Percentiles rank a stretch among this genome's conserved stretches.
Evolutionary conservation across 768 basidiomycete genomes (phyloP).

Genomic region (Coprinellus aureogranulatus): DNA sequence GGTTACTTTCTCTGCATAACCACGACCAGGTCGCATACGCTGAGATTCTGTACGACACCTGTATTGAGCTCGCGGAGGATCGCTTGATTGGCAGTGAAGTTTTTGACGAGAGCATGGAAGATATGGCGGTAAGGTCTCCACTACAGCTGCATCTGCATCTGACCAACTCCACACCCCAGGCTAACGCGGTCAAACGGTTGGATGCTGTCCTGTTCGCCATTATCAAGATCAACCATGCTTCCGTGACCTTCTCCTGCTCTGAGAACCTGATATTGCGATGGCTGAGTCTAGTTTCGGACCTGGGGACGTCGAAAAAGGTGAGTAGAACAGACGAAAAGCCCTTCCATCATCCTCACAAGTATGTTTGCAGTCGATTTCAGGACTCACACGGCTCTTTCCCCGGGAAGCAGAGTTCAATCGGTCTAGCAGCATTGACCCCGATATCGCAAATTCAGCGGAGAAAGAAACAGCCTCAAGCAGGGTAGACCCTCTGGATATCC

Average conservation of each 20-base stretch:
- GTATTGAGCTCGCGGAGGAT: conserved; percentile 42
- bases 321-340: conserved; percentile 8
- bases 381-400: conserved; percentile 57
- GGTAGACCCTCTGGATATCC: conserved; percentile 55
- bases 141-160: neutral
- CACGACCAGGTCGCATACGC: conserved; percentile 55
- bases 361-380: conserved; percentile 20
- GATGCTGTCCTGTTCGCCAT: conserved; percentile 44
- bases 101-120: neutral
- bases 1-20: conserved; percentile 70
- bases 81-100: neutral
- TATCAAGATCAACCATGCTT: conserved; percentile 34
- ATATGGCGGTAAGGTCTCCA: conserved; percentile 11
- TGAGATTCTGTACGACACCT: conserved; percentile 50
- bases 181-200: neutral
- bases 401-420: conserved; percentile 48
- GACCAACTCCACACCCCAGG: neutral
- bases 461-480: conserved; percentile 25
- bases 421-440: conserved; percentile 23
- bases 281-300: conserved; percentile 46
- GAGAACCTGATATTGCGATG: conserved; percentile 59
- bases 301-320: conserved; percentile 39
- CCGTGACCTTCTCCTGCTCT: conserved; percentile 54
- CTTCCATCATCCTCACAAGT: neutral
- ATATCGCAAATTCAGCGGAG: conserved; percentile 11